A percentile compares a stretch with the other conserved stretches of the same genome.
These are phyloP conservation scores for Penicillium sp. DNA, from an alignment of 2,329 filamentous ascomycete species.

Conservation along the genomic window DNA sequence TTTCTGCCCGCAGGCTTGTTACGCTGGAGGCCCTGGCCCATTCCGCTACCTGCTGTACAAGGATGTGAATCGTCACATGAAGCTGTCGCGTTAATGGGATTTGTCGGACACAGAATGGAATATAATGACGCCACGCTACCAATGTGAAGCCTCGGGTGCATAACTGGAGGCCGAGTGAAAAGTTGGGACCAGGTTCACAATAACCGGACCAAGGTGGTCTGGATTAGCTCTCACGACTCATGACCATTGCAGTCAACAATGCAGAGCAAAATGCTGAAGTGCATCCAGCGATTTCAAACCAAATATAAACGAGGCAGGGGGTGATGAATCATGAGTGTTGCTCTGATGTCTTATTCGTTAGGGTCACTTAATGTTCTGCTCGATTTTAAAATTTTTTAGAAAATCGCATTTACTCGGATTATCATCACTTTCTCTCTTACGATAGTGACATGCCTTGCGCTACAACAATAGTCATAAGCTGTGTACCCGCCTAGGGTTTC, in stretches of 20 bases:
- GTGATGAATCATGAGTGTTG: background rate
- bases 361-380: background rate
- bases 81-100: constrained; percentile 13
- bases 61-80: constrained; percentile 29
- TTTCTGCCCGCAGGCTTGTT: constrained; percentile 28
- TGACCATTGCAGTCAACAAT: background rate
- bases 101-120: background rate
- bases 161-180: background rate
- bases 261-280: background rate
- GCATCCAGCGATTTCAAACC: background rate
- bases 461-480: too few species aligned
- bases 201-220: background rate
- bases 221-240: too few species aligned
- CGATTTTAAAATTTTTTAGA: too few species aligned
- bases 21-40: constrained; percentile 26
- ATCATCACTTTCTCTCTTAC: too few species aligned
- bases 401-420: too few species aligned
- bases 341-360: background rate
- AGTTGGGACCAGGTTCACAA: background rate
- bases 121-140: background rate
- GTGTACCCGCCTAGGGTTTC: too few species aligned
- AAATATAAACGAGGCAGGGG: background rate
- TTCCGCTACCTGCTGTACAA: constrained; percentile 29
- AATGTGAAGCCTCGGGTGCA: background rate
- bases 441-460: too few species aligned